Base-by-base conservation (phyloP, 441 rosid genomes). In the Syzygium malaccense region DNA sequence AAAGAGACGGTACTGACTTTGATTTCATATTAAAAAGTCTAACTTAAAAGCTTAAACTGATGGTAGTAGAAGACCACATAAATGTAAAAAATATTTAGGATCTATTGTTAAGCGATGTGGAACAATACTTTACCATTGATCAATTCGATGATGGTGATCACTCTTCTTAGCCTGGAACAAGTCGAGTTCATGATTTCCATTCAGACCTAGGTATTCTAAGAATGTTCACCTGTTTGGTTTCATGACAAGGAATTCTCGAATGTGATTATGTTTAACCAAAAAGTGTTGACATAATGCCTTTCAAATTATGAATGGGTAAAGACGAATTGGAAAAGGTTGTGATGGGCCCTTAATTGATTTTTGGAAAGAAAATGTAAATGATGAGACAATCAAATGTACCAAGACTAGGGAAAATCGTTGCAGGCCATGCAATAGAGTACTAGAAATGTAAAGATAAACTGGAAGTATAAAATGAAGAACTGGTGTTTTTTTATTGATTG, bases 371-470 rank as follows among this genome's bases (percentile, higher is more conserved):
- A 58, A 28, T n/a, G 0, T 58, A 58, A 58, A 58, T 26, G 30
- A 58, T 12, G 15, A 26, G 30, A 58, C 3, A 58, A 58, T 26
- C 6, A 0, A 58, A 25, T 0, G 4, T 58, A 12, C 26, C 1
- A 0, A 58, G 64, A 58, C 0, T 0, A 3, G 1, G 26, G 26
- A 14, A 12, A 26, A 26, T 2, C 12, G 0, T 58, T 12, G 12
- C 13, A 5, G 5, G 3, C 0, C 2, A 58, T 0, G 14, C 5
- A 5, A 45, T 7, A 26, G 28, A 58, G 7, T 58, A 4, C 8
- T 26, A 5, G 2, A 26, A 5, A 60, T 60, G 5, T 3, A 60
- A 60, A 28, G 8, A 26, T 26, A 28, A 26, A 60, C 26, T 60
- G 48, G 48, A 45, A 45, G 4, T 28, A 60, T 12, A 60, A 5